Evolutionary conservation across 805 yeast genomes (phyloP), one percentile per base, ranked within the genome.

Genomic region (Nakazawaea peltata): DNA sequence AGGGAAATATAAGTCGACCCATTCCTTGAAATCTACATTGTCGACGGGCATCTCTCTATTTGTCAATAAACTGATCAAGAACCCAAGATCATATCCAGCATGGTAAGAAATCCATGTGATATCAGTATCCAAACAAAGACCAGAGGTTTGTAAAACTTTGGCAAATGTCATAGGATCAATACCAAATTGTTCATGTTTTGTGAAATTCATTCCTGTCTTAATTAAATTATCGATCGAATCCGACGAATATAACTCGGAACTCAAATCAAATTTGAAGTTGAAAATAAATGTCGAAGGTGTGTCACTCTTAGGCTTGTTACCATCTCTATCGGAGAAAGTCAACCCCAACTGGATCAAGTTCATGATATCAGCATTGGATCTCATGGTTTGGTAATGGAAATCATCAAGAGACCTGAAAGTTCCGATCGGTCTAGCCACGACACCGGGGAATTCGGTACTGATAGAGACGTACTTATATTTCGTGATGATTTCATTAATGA

Each of bases 371-470:
- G 92, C 83, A 54, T 92, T 92, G 8, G 94, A 69, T 51, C 98
- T 71, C 59, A 92, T 70, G 0, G 97, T 90, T 57, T 92, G 98
- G 53, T 90, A 92, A 56, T 92, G 97, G 57, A 87, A 92, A 56
- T 92, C 97, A 17, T 81, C 70, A 12, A 92, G 83, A 2, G 92
- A 77, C 48, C 85, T 76, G 59, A 92, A 92, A 14, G 84, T 76
- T 14, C 98, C 98, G 41, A 92, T 83, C 12, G 98, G 98, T 48
- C 98, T 73, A 2, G 95, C 95, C 19, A 90, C 81, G 16, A 94
- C 84, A 0, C 98, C 98, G 0, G 96, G 96, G 52, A 92, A 87
- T 56, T 92, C 97, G 31, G 94, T 87, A 47, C 87, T 88, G 40
- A 87, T 71, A 3, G 84, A 71, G 18, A 81, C 71, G 45, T 67